Evolutionary conservation across 2,329 filamentous ascomycete genomes (phyloP).

Genomic region (Fusarium nygamai): DNA sequence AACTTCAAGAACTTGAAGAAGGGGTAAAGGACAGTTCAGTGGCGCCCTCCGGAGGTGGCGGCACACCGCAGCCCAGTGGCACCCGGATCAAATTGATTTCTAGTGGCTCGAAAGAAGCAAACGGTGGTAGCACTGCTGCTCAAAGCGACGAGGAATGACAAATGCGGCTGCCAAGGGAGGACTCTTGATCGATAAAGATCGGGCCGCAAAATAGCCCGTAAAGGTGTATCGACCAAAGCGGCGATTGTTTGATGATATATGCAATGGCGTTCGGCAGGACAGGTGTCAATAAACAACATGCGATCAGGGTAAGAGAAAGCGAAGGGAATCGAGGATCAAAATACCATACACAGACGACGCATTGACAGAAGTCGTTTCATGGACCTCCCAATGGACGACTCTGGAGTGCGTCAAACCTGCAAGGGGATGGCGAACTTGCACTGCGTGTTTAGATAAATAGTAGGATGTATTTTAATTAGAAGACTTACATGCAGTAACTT

Average conservation of each 20-base stretch:
- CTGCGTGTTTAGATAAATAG: conserved; percentile 47
- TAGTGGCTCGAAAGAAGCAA: conserved; percentile 51
- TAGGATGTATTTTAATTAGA: conserved; percentile 58
- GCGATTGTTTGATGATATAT: conserved; percentile 46
- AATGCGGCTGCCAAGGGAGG: background rate
- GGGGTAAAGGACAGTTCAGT: conserved; percentile 51
- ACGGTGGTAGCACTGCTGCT: conserved; percentile 51
- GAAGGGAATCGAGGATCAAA: conserved; percentile 35
- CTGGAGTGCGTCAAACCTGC: conserved; percentile 31
- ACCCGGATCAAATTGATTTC: conserved; percentile 77
- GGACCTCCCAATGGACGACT: conserved; percentile 13
- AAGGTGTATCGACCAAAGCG: conserved; percentile 24
- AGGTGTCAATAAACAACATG: conserved; percentile 40
- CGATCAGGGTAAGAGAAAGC: conserved; percentile 40
- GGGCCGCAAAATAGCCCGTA: conserved; percentile 17
- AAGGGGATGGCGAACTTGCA: conserved; percentile 32
- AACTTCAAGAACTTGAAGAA: conserved; percentile 66
- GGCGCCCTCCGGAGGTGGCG: conserved; percentile 65
- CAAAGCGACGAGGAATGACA: conserved; percentile 65
- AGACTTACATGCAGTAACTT: conserved; percentile 40
- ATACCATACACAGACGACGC: conserved; percentile 44
- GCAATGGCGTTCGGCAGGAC: conserved; percentile 45
- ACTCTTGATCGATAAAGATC: background rate
- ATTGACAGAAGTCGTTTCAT: conserved; percentile 19
- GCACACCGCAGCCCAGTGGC: conserved; percentile 72